Evolutionary conservation across 2,329 filamentous ascomycete species (phyloP), one percentile per base, ranked within the genome.

Genomic region (Falciphora oryzae): DNA sequence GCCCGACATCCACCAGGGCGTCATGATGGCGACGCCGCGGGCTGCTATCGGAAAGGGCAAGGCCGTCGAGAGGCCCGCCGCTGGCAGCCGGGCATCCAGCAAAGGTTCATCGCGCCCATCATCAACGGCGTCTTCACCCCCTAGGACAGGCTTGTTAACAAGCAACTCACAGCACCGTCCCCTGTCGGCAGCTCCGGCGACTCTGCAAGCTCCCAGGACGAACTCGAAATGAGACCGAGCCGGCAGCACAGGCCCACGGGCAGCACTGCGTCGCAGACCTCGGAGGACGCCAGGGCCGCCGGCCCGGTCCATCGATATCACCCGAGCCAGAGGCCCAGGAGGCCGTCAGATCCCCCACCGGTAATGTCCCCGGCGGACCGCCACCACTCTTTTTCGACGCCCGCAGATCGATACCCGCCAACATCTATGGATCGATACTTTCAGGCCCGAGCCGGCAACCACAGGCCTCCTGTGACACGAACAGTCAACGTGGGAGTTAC

Each of bases 41-140:
- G 28, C 56, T 13, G 57, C 63, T 2, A 76, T 77, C 6, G 65
- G 72, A 44, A 81, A 81, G 71, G 79, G 79, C 56, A 81, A 81
- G 67, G 79, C 80, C 64, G 73, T 77, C 13, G 73, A 74, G 63
- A 71, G 77, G 44, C 35, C 38, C 10, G 18, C 27, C 27, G 68
- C 69, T 22, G 64, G 71, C 10, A 80, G 75, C 67, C 74, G 75
- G 25, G 70, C 76, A 2, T 76, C 76, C 16, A 76, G 75, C 69
- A 77, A 77, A 71, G 73, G 75, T 73, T 73, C 70, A 65, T 68
- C 69, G 27, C 66, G 65, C 61, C 65, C 59, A 58, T 67, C 13
- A 58, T 44, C 59, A 61, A 25, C 27, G 56, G n/a, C 35, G 31
- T 35, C 62, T 28, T 59, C 61, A 28, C 44, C 57, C 14, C n/a